Base-by-base conservation (phyloP, 257 asterid species). In the Ehretia macrophylla region DNA sequence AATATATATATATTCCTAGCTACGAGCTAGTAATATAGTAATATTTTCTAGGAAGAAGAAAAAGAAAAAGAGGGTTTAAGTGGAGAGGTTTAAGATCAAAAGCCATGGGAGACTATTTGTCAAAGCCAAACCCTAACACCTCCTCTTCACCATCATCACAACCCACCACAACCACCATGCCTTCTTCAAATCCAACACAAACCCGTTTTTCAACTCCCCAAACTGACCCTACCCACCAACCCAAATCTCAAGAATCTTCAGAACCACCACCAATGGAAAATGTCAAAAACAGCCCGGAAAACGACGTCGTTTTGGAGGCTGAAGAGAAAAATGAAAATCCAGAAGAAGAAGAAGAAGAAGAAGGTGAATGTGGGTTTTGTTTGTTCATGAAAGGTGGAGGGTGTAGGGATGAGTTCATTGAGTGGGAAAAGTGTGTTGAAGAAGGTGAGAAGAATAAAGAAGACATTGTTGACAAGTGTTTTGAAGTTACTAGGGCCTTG, bases 341-440 rank as follows among this genome's bases (percentile, higher is more conserved):
- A 12, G 78, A 61, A 10, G 80, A 51, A 13, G 79, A 45, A 1
- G 84, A 75, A 14, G 84, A 75, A 0, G 91, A 74, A 55, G 82
- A 61, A 49, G 87, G 82, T 0, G 88, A 84, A 59, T 78, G 88
- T 65, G 92, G 92, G 63, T 84, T 81, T 60, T 84, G 88, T 58
- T 70, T 84, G 68, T 81, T 81, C 23, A 84, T 84, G 92, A 84
- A 84, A 64, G 85, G 68, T 51, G 88, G 92, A n/a, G 92, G 82
- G 14, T 84, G 92, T 44, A 81, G 57, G 56, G 88, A 84, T 17
- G 14, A 65, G 0, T 84, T 84, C 60, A 39, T 47, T 18, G 79
- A 58, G 3, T 84, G 92, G 92, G 85, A 81, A 61, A 74, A 72
- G 40, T 81, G 91, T 21, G 77, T 81, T 39, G 92, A 81, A 51